Conservation (phyloP, 2,329 filamentous ascomycete species). For the Penicillium brevicompactum region DNA sequence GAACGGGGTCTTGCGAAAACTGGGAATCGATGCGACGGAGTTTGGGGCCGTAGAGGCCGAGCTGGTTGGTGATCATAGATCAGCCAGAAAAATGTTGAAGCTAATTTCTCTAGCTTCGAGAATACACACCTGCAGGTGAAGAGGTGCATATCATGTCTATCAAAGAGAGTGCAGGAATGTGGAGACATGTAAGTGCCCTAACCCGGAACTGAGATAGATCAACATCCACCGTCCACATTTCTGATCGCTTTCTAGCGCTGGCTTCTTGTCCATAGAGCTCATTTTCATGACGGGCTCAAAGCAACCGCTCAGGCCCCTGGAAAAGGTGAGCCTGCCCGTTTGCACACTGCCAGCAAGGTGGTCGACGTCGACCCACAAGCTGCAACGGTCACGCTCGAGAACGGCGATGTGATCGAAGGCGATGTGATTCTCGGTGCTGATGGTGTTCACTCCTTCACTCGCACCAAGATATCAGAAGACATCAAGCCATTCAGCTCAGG, state of each 20-base stretch:
- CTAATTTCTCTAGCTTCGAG: slow-evolving; percentile 31
- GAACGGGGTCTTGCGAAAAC: slow-evolving; percentile 56
- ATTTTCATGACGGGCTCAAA: slow-evolving; percentile 57
- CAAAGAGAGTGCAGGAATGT: slow-evolving; percentile 23
- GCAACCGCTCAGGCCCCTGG: slow-evolving; percentile 44
- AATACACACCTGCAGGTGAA: slow-evolving; percentile 44
- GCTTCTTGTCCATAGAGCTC: slow-evolving; percentile 57
- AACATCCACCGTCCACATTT: neutral
- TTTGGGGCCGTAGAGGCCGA: slow-evolving; percentile 43
- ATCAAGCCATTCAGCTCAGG: slow-evolving; percentile 50
- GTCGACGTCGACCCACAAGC: slow-evolving; percentile 45
- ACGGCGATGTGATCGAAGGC: slow-evolving; percentile 47
- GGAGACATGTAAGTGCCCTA: slow-evolving; percentile 32
- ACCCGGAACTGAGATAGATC: neutral
- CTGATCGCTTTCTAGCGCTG: slow-evolving; percentile 38
- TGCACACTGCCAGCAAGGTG: slow-evolving; percentile 50
- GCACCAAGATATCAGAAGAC: slow-evolving; percentile 29
- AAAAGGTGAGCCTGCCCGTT: slow-evolving; percentile 40
- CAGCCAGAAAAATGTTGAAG: neutral
- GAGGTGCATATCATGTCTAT: slow-evolving; percentile 26
- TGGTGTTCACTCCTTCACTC: slow-evolving; percentile 48
- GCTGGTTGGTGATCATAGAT: slow-evolving; percentile 18
- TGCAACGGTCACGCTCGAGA: slow-evolving; percentile 49
- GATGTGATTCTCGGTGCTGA: slow-evolving; percentile 60
- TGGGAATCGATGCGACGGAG: slow-evolving; percentile 46